Percentiles rank a stretch among this genome's conserved stretches.
Conservation (phyloP, 2,329 filamentous ascomycete genomes). For the Colletotrichum abscissum region DNA sequence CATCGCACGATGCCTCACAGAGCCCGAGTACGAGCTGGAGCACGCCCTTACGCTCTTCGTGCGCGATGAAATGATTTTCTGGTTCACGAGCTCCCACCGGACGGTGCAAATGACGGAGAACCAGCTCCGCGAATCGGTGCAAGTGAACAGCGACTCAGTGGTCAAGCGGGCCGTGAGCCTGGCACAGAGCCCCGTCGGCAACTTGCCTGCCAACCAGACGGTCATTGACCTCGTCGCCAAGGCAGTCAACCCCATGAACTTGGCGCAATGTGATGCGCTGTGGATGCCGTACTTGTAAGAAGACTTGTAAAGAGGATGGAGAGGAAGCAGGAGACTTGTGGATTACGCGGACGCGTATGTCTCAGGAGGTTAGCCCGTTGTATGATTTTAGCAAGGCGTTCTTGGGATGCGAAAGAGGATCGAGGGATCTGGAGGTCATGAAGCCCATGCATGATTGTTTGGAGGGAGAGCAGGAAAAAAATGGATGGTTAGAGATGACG, state of each 20-base stretch:
- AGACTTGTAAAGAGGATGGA: not conserved
- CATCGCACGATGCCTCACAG: constrained; percentile 92
- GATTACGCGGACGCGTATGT: not conserved
- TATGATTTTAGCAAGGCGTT: constrained; percentile 34
- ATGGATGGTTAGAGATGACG: not conserved
- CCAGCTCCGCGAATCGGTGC: constrained; percentile 82
- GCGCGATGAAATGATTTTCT: constrained; percentile 97
- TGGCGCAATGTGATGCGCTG: constrained; percentile 88
- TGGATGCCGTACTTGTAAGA: constrained; percentile 95
- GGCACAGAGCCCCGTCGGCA: constrained; percentile 80
- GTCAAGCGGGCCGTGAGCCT: constrained; percentile 90
- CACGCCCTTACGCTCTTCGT: constrained; percentile 96
- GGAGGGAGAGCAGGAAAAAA: constrained; percentile 6
- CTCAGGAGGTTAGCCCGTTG: not conserved
- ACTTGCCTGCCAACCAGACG: constrained; percentile 94
- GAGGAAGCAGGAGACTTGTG: not conserved
- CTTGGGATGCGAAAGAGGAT: not conserved
- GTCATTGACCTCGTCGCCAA: constrained; percentile 94
- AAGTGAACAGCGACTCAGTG: constrained; percentile 88
- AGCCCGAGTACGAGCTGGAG: constrained; percentile 90
- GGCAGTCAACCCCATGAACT: constrained; percentile 90
- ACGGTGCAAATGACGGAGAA: constrained; percentile 65
- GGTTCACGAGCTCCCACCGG: constrained; percentile 86
- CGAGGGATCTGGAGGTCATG: not conserved
- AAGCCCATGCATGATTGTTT: not conserved